Evolutionary conservation across 169 alveolate genomes (phyloP), one percentile per base, ranked within the genome.

Genomic region (Cryptosporidium tyzzeri): DNA sequence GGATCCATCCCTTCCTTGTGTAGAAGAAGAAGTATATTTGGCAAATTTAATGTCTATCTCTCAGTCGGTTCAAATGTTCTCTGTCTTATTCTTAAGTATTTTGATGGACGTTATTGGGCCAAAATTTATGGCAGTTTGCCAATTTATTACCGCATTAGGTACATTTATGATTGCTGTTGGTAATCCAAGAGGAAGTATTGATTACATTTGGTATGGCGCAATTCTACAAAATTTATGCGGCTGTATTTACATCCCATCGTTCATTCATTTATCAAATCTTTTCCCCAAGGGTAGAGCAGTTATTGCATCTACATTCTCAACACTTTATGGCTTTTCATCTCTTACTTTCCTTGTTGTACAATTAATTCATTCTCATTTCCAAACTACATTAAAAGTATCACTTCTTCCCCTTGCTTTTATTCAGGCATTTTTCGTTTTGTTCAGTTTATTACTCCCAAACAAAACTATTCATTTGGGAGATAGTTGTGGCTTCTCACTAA

Each of bases 321-420:
- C 89, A 5, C 31, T 80, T 3, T 80, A 80, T 80, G 89, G 89
- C 5, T 80, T 61, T 80, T 80, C 89, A 21, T 80, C 89, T 41
- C 70, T 59, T 45, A 65, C 75, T n/a, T 80, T 80, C 35, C 45
- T 80, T 21, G 68, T 62, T 62, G 51, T 80, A 9, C 89, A 80
- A 45, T 1, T 80, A n/a, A 21, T 45, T 2, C 44, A 80, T 50
- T 48, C 69, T 59, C 53, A 80, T n/a, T 80, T 44, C 7, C 33
- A 69, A 39, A 21, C 70, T 18, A 29, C 69, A 44, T 26, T 80
- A 12, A 65, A 58, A 21, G 29, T 16, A 31, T 50, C 62, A 12
- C 41, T 80, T 2, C 58, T 59, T 37, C 73, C 89, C 16, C 65
- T 80, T 4, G 89, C 80, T 18, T 14, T 80, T 37, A 26, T 80